A percentile compares a stretch with the other conserved stretches of the same genome.
phyloP scores from a whole-genome alignment of 164 flowering plant genomes.

The Nymphaea colorata region DNA sequence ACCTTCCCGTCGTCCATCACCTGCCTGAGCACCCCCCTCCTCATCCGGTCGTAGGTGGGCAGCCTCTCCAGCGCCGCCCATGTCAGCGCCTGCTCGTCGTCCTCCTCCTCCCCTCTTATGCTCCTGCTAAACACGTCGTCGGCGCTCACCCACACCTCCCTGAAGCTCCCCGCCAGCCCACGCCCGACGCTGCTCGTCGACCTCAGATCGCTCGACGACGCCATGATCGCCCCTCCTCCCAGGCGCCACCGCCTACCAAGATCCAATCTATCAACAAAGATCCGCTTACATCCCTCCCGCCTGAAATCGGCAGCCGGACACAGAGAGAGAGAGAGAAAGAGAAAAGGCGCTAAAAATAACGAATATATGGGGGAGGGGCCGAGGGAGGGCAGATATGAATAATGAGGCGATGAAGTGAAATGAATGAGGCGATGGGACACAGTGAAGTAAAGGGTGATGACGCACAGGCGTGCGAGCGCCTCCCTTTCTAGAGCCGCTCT shows the following conservation, averaged over 20 bases:
- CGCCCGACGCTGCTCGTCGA: constrained; percentile 14
- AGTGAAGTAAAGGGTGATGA: too few relatives aligned
- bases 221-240: constrained; percentile 15
- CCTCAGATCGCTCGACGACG: constrained; percentile 17
- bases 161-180: constrained; percentile 22
- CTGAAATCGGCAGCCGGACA: not conserved
- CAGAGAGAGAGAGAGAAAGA: too few relatives aligned
- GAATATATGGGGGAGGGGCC: too few relatives aligned
- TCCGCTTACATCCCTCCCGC: not conserved
- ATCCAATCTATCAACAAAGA: not conserved
- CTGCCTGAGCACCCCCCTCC: constrained; percentile 23
- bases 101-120: constrained; percentile 9
- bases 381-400: too few relatives aligned
- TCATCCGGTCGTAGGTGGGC: constrained; percentile 36
- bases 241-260: not conserved
- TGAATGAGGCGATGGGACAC: too few relatives aligned
- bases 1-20: constrained; percentile 29
- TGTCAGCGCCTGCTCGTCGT: constrained; percentile 50
- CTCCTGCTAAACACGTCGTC: constrained; percentile 18
- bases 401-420: too few relatives aligned
- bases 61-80: constrained; percentile 64
- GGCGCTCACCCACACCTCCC: constrained; percentile 20
- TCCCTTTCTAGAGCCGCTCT: too few relatives aligned
- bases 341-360: not conserved
- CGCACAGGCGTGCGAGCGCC: too few relatives aligned